Percentiles rank a stretch among this genome's conserved stretches.
Conservation (phyloP, 2,329 filamentous ascomycete species). For the Aspergillus calidoustus region DNA sequence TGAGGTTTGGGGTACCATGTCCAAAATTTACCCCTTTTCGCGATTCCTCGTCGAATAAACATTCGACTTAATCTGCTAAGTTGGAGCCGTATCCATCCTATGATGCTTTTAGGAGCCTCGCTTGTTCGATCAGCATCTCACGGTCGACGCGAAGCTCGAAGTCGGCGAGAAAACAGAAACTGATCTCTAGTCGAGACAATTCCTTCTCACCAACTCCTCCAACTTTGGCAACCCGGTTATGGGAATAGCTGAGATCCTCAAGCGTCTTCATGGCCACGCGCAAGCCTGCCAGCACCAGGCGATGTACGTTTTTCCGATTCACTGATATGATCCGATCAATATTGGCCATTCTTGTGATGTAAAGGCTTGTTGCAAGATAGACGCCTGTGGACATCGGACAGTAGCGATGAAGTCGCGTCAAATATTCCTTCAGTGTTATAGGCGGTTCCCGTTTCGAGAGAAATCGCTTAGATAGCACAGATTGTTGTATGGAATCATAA, state of each 20-base stretch:
- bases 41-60: background rate
- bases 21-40: background rate
- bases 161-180: conserved; percentile 83
- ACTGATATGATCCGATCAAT: conserved; percentile 78
- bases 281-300: conserved; percentile 80
- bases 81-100: background rate
- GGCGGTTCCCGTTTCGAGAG: conserved; percentile 86
- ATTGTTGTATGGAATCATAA: conserved; percentile 76
- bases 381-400: conserved; percentile 94
- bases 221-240: conserved; percentile 81
- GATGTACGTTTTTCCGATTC: conserved; percentile 82
- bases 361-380: conserved; percentile 85
- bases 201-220: conserved; percentile 85
- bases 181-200: conserved; percentile 83
- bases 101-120: conserved; percentile 40
- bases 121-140: conserved; percentile 58
- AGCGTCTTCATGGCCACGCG: conserved; percentile 91
- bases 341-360: conserved; percentile 82
- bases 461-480: conserved; percentile 87
- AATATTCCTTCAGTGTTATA: conserved; percentile 81
- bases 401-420: conserved; percentile 83
- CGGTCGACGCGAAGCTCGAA: conserved; percentile 75
- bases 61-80: background rate
- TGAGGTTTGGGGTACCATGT: background rate
- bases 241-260: conserved; percentile 89